Evolutionary conservation across 2,329 filamentous ascomycete genomes (phyloP).

Genomic region (Pseudogymnoascus sp.): DNA sequence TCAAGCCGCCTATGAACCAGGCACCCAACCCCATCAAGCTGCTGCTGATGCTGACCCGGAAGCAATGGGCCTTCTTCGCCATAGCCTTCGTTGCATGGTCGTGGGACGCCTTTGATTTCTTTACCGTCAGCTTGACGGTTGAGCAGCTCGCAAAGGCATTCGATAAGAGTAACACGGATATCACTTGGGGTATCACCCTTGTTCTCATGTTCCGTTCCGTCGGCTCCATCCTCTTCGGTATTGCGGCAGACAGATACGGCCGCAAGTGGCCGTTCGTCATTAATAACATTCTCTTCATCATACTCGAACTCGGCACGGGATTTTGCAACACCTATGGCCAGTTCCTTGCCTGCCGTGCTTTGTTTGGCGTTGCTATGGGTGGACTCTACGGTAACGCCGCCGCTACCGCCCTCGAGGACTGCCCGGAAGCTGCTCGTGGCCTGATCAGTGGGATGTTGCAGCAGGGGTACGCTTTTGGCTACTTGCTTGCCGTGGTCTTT

Average conservation of each 20-base stretch:
- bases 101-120: constrained; percentile 77
- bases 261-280: constrained; percentile 73
- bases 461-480: constrained; percentile 73
- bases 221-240: constrained; percentile 66
- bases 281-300: constrained; percentile 65
- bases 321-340: constrained; percentile 57
- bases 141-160: constrained; percentile 57
- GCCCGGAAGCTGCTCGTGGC: constrained; percentile 46
- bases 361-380: constrained; percentile 78
- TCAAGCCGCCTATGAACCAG: constrained; percentile 51
- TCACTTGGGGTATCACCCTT: constrained; percentile 67
- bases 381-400: constrained; percentile 72
- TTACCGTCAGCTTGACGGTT: constrained; percentile 71
- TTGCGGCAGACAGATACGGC: constrained; percentile 70
- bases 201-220: constrained; percentile 66
- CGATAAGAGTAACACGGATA: constrained; percentile 50
- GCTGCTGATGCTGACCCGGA: constrained; percentile 51
- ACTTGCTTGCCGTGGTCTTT: constrained; percentile 66
- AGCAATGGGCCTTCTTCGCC: constrained; percentile 67
- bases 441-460: constrained; percentile 77
- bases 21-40: constrained; percentile 64
- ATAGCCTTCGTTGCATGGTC: constrained; percentile 70
- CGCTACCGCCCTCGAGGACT: constrained; percentile 65
- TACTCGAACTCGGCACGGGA: constrained; percentile 65
- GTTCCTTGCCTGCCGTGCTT: constrained; percentile 64